Evolutionary conservation across 2,329 filamentous ascomycete genomes (phyloP), one percentile per base, ranked within the genome.

Genomic region (Bipolaris zeicola): DNA sequence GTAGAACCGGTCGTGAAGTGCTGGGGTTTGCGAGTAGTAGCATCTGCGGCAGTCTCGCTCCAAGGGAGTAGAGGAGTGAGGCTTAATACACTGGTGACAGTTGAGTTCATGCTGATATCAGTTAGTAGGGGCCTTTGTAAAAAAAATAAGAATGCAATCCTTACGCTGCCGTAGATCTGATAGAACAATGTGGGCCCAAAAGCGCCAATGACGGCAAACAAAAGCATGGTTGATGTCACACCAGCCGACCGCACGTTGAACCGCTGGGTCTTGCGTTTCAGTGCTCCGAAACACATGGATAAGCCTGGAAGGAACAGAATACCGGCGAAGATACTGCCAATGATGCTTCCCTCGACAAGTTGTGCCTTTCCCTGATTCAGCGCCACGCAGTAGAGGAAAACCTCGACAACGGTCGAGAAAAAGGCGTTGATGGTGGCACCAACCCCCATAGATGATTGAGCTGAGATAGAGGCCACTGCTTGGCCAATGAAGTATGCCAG

Each of bases 401-500:
- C 96, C 74, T 99, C 95, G 8, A 99, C 95, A 20, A 99, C 83
- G 1, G 95, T 99, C 11, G 93, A 96, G 80, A 99, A 99, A 77
- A 99, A 96, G 44, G 95, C 95, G 68, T 99, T 99, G 80, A 98
- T 91, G 31, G 94, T 96, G 26, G 95, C 95, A 72, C 95, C 95
- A 7, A 99, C 83, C 24, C 95, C 95, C 95, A 99, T 99, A 5
- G 94, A 97, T 1, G 94, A 98, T 75, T 99, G 95, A 1, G 95
- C 95, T 8, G 95, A 99, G 67, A 99, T 99, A 50, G 95, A 99
- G 2, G 95, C 95, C 43, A 99, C 95, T 36, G 95, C 95, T 78
- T 99, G 95, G 1, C 95, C 95, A 65, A 99, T 99, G 75, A 99
- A 99, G 78, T 99, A 99, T 13, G 95, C 95, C 52, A 99, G 79